Base-by-base conservation (phyloP, 2,329 filamentous ascomycete species). In the Cladophialophora yegresii region DNA sequence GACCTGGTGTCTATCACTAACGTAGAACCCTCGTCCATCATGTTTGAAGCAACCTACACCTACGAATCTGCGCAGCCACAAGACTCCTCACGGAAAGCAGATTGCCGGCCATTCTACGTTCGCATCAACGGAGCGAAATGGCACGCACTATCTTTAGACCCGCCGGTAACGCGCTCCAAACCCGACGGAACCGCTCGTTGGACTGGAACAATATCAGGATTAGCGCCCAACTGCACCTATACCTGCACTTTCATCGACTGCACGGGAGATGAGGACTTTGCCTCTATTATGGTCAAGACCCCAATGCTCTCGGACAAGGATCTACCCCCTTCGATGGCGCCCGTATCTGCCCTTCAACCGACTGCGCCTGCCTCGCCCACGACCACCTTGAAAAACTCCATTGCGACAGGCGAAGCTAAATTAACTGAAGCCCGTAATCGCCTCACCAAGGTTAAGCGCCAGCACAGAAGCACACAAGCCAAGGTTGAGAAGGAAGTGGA, bases 101-200 rank as follows among this genome's bases (percentile, higher is more conserved):
- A 77, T 53, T 68, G 81, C 66, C 85, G 86, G 73, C 86, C 86
- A 50, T 87, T 88, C 73, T 87, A 85, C 74, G 83, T 88, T 58
- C 85, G 85, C 71, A 82, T 89, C 66, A 88, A 89, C 71, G 84
- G 85, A 51, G 85, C 86, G 23, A 81, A 84, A 67, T 89, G 86
- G 86, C 85, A 84, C 66, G 87, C 86, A 22, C 83, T 83, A 58
- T 81, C 80, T 54, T 84, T 88, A 64, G 78, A 77, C 64, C 78
- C 75, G 68, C 76, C 78, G 67, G 72, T 80, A 50, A 75, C 81
- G 63, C 75, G 78, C 57, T 77, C 78, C 33, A 77, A 76, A 70
- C 79, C 77, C 65, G 77, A 79, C 71, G 70, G 80, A 75, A 70
- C 76, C 72, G 71, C 75, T 53, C 79, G 80, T 66, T 88, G 84